These are phyloP conservation scores for Astrothelium macrocarpum DNA, from an alignment of 495 filamentous ascomycete species.

Conservation along the genomic window DNA sequence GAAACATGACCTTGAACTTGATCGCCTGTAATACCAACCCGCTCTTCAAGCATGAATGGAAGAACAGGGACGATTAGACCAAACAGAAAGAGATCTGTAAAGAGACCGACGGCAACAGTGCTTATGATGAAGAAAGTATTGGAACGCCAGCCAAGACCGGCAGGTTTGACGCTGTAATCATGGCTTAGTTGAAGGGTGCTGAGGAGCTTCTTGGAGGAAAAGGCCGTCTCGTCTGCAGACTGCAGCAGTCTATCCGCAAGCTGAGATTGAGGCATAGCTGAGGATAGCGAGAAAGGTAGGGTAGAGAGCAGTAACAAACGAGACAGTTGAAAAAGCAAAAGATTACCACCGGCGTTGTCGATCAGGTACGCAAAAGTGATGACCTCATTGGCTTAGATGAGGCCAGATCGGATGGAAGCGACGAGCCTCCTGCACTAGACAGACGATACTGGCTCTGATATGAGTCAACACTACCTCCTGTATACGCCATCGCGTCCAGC, in stretches of 20 bases:
- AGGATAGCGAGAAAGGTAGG: not conserved
- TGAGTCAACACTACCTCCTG: no score
- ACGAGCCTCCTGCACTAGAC: not conserved
- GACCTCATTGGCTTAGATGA: slow-evolving; percentile 2
- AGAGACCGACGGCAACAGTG: slow-evolving; percentile 53
- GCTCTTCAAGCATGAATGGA: slow-evolving; percentile 48
- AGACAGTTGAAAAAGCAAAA: not conserved
- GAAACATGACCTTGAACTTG: slow-evolving; percentile 45
- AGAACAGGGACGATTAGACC: slow-evolving; percentile 55
- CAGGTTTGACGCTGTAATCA: slow-evolving; percentile 18
- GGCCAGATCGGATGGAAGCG: not conserved
- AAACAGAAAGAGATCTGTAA: slow-evolving; percentile 53
- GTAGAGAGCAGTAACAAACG: no score
- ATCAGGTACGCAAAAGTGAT: slow-evolving; percentile 3
- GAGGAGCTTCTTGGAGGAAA: slow-evolving; percentile 5
- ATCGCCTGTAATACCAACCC: slow-evolving; percentile 41
- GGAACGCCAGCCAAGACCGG: slow-evolving; percentile 44
- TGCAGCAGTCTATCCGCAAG: not conserved
- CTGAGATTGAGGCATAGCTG: not conserved
- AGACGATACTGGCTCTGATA: not conserved
- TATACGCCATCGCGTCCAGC: no score
- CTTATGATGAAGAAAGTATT: slow-evolving; percentile 51
- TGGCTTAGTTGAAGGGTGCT: slow-evolving; percentile 18
- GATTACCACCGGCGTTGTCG: not conserved
- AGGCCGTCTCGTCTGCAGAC: not conserved